Base-by-base conservation (phyloP, 2,329 filamentous ascomycete genomes). In the Aureobasidium zeae region DNA sequence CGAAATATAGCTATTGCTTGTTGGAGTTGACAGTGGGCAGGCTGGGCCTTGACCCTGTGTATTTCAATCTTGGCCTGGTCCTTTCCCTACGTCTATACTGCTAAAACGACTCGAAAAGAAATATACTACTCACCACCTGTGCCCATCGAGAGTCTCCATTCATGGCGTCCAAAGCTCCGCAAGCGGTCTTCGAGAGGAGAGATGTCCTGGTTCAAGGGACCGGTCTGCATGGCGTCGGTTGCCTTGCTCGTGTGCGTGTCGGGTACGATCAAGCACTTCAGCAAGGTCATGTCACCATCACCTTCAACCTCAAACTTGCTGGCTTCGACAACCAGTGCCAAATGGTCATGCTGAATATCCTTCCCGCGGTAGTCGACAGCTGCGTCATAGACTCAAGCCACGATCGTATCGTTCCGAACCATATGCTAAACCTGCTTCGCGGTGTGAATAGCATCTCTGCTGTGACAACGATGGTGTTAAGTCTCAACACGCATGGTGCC, bases 301-400 rank as follows among this genome's bases (percentile, higher is more conserved):
- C 16, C 7, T 21, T 32, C 9, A 34, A 34, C 8, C 9, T 22
- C 8, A 15, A 19, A 16, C 39, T 44, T 8, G 24, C 31, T 22
- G 31, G 21, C 11, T 15, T 20, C 28, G 21, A 26, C 3, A 28
- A 44, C 16, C 28, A 35, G 17, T 26, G 8, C 15, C 29, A 33
- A 15, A 19, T 16, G 16, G 13, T 44, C 8, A 34, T 34, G 26
- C 17, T 44, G 2, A 44, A 35, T n/a, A 44, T 44, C 6, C 16
- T 20, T 21, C 39, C 39, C 13, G 24, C 25, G 2, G n/a, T n/a
- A 11, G 31, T 44, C 29, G 39, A 44, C 24, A 44, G 8, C 13
- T 44, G 30, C 29, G 39, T 44, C 25, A 30, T 35, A n/a, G n/a
- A 21, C 12, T 24, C 12, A 16, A 44, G 39, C 39, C 20, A 34